Evolutionary conservation across 371 early-diverging fungal species (phyloP).

Genomic region (Phascolomyces articulosus): DNA sequence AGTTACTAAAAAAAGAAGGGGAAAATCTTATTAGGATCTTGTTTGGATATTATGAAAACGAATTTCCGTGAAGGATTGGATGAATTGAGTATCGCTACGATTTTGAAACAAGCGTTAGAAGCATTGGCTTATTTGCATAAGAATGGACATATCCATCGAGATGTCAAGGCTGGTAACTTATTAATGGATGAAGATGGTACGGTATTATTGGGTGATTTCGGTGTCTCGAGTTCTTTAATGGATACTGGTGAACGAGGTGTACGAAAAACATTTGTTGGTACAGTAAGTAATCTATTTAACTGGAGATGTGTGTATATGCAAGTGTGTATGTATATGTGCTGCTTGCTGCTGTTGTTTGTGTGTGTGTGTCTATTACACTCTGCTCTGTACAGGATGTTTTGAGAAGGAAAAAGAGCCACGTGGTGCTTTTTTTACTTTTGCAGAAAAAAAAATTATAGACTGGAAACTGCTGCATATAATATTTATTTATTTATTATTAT

Average conservation of each 20-base stretch:
- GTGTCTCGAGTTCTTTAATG: conserved; percentile 82
- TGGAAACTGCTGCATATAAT: too few species aligned
- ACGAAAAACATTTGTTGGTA: conserved; percentile 92
- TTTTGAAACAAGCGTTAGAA: conserved; percentile 82
- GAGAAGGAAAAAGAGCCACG: too few species aligned
- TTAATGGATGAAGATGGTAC: conserved; percentile 83
- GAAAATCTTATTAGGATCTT: conserved; percentile 56
- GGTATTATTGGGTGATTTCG: conserved; percentile 89
- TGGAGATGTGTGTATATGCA: too few species aligned
- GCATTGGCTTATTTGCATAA: conserved; percentile 88
- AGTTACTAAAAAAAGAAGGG: too few species aligned
- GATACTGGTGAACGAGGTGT: conserved; percentile 79
- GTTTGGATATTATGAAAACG: conserved; percentile 89
- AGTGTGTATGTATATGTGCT: too few species aligned
- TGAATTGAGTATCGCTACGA: conserved; percentile 80
- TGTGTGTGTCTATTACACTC: too few species aligned
- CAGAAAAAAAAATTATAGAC: background rate
- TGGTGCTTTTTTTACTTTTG: background rate
- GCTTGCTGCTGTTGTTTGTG: background rate
- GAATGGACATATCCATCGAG: conserved; percentile 90
- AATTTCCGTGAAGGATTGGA: conserved; percentile 85
- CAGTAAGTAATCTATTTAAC: conserved; percentile 31
- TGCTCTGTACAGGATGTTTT: too few species aligned
- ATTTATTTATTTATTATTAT: too few species aligned
- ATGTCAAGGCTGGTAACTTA: conserved; percentile 91